phyloP scores from a whole-genome alignment of 176 grass and related monocot genomes.

The Eleusine indica region DNA sequence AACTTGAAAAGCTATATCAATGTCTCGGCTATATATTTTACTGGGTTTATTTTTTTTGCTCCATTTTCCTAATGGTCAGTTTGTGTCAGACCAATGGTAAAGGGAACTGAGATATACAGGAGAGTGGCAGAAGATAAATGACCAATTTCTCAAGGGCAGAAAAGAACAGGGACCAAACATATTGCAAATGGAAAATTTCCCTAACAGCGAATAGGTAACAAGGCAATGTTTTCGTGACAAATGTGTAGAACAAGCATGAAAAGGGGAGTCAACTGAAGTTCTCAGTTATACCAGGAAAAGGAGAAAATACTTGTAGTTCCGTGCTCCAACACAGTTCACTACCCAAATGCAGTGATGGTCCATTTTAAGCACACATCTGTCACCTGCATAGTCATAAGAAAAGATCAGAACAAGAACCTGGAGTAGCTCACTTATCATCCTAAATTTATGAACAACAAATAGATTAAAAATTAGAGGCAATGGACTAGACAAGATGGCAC shows the following conservation, averaged over 20 bases:
- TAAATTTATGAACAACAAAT: not conserved
- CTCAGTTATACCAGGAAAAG: constrained; percentile 79
- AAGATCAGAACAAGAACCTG: constrained; percentile 16
- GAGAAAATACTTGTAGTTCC: constrained; percentile 93
- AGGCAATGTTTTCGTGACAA: constrained; percentile 10
- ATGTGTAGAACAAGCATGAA: constrained; percentile 27
- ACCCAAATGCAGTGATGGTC: constrained; percentile 99
- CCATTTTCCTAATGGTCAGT: not conserved
- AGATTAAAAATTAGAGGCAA: not conserved
- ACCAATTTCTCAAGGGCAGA: not conserved
- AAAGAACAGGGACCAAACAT: not conserved
- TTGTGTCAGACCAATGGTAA: not conserved
- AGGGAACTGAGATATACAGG: too few species aligned
- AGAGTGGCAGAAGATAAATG: not conserved
- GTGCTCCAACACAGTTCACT: constrained; percentile 86
- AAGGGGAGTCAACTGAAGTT: constrained; percentile 5
- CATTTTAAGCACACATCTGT: constrained; percentile 96
- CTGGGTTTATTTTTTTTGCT: not conserved
- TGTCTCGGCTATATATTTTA: not conserved
- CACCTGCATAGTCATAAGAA: constrained; percentile 56
- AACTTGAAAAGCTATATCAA: too few species aligned
- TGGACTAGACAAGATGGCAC: not conserved
- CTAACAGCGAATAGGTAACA: not conserved
- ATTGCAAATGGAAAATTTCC: not conserved
- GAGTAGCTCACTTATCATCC: not conserved